Evolutionary conservation across 805 yeast genomes (phyloP), one percentile per base, ranked within the genome.

Genomic region (Pichia thaimueangensis): DNA sequence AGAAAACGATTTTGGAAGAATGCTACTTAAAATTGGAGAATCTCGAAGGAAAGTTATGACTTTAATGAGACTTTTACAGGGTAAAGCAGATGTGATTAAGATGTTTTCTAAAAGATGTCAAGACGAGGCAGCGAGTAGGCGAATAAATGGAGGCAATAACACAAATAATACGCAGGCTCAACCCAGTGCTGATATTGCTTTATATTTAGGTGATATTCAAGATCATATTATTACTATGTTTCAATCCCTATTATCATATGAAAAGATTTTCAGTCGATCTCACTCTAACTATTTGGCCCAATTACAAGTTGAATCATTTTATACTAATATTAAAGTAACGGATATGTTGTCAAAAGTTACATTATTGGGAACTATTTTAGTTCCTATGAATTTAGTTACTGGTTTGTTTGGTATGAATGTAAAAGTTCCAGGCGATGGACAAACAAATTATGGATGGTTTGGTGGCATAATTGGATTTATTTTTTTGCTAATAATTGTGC

Each of bases 321-420:
- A 84, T 56, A 76, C 96, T 30, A 88, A 86, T 59, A 82, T 86
- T 57, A 80, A 80, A 51, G 88, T 86, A 30, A 88, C 96, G 2
- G 85, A 79, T 51, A 82, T 91, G 74, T 70, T 91, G 42, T 86
- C 96, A 25, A 84, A 85, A 57, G 95, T 89, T 21, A 89, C 98
- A 0, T 55, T 91, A 46, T 68, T 91, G 28, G 97, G 97, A 73
- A 88, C 97, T 0, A 71, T 91, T 55, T 68, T 91, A 24, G 83
- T 91, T 48, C 97, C 97, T 13, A 72, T 91, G 70, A 91, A 91
- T 60, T 68, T 91, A 45, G 73, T 91, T 35, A 87, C 97, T 2
- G 96, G 97, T 60, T 58, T 89, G 49, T 91, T 91, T 64, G 97
- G 97, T 56, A 91, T 91, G 98, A 91, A 91, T 62, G 97, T 91